Evolutionary conservation across 768 basidiomycete genomes (phyloP), one percentile per base, ranked within the genome.

Genomic region (Rickenella mellea): DNA sequence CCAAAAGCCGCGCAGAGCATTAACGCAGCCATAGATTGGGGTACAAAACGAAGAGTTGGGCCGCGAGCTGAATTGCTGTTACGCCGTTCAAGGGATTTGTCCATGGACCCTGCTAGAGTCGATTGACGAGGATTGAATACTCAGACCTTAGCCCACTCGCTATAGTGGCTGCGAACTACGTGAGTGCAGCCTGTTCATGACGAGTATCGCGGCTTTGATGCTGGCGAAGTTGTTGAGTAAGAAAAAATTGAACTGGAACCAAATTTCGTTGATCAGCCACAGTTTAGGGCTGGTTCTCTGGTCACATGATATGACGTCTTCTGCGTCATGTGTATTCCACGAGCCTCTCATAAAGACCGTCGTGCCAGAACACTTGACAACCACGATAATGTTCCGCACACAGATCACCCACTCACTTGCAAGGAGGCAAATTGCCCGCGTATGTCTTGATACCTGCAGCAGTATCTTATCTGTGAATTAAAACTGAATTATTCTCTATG

Each of bases 171-270:
- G 38, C 29, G 21, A 20, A 42, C 39, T 39, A 17, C 10, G 24
- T 25, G 36, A 29, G 21, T 21, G 26, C 33, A 35, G 51, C 55
- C 47, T 58, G 62, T 59, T 40, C 46, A 61, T 49, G 41, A 53
- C 62, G 62, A 68, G 63, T 60, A 52, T 65, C 63, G 63, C 64
- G 64, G 63, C 63, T 54, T 66, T 65, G 47, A 55, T 58, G 50
- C 65, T 68, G 63, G 54, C 51, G 52, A 44, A 5, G 33, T 7
- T 36, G 33, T 11, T 10, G 15, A 22, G 24, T 30, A 15, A 36
- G 15, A 15, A 36, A 17, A 36, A 36, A 36, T n/a, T n/a, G n/a
- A n/a, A n/a, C n/a, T n/a, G n/a, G n/a, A n/a, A n/a, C n/a, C n/a
- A n/a, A n/a, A n/a, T n/a, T n/a, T n/a, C n/a, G n/a, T n/a, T n/a